These are phyloP conservation scores for Fusarium newnesense DNA, from an alignment of 2,329 filamentous ascomycete genomes.

Conservation along the genomic window DNA sequence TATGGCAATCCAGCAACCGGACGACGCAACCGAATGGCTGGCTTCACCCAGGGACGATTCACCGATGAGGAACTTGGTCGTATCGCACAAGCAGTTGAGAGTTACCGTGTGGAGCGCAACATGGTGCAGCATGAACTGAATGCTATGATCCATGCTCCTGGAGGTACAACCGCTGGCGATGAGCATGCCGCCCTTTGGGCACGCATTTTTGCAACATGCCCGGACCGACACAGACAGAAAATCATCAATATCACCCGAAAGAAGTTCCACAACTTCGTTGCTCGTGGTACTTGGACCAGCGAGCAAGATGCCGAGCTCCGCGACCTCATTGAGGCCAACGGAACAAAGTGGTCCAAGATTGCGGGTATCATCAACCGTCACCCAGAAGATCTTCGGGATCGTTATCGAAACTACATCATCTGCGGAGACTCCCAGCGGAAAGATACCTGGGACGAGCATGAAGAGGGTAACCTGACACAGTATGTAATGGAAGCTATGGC, in stretches of 20 bases:
- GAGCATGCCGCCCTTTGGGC: slow-evolving; percentile 60
- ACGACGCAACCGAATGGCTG: slow-evolving; percentile 41
- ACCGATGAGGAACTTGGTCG: slow-evolving; percentile 55
- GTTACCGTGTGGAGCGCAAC: slow-evolving; percentile 55
- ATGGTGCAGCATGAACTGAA: slow-evolving; percentile 61
- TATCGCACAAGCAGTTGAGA: slow-evolving; percentile 55
- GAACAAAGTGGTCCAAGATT: slow-evolving; percentile 70
- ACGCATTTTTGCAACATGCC: slow-evolving; percentile 58
- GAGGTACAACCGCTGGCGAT: slow-evolving; percentile 50
- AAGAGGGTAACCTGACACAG: slow-evolving; percentile 64
- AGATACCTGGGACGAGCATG: slow-evolving; percentile 68
- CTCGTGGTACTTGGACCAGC: slow-evolving; percentile 57
- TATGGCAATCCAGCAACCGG: slow-evolving; percentile 21
- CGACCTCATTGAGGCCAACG: slow-evolving; percentile 49
- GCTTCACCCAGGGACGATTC: slow-evolving; percentile 55
- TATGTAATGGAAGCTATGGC: slow-evolving; percentile 65
- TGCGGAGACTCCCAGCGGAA: slow-evolving; percentile 64
- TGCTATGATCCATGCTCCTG: slow-evolving; percentile 52
- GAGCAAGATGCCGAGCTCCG: slow-evolving; percentile 52
- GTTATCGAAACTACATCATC: slow-evolving; percentile 74
- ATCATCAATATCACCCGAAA: slow-evolving; percentile 68
- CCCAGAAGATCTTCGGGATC: slow-evolving; percentile 73
- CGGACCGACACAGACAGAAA: slow-evolving; percentile 62
- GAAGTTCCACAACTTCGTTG: slow-evolving; percentile 72
- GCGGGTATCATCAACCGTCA: slow-evolving; percentile 71